Evolutionary conservation across 2,329 filamentous ascomycete genomes (phyloP), one percentile per base, ranked within the genome.

Genomic region (Verticillium nubilum): DNA sequence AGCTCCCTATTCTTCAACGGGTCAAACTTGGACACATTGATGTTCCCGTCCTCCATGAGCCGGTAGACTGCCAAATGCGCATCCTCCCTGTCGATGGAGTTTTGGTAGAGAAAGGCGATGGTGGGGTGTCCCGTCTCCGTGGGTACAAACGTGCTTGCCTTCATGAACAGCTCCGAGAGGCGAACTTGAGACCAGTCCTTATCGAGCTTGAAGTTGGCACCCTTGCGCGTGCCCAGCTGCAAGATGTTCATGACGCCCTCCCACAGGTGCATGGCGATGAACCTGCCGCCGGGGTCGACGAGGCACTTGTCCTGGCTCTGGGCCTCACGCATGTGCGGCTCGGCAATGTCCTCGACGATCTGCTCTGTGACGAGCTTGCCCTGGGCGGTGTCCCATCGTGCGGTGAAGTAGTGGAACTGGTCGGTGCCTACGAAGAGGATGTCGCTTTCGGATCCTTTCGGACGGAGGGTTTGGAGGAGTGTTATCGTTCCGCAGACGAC

Each of bases 371-470:
- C 78, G 2, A 88, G 72, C 60, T 77, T 72, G 23, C 74, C 74
- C 4, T 69, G 78, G 70, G 82, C 73, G 0, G 81, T 68, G 67
- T 97, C 87, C 93, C 95, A 99, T 17, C 83, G 86, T 23, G 97
- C 74, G 1, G 92, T 96, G 73, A 98, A 97, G 76, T 97, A 98
- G 68, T 92, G 88, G 66, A 91, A 90, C 59, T 90, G 86, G 70
- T 97, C 90, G 54, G 95, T 99, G 56, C 92, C 94, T 60, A 99
- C 84, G 70, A 99, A 97, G 62, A 99, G 84, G 62, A 97, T 86
- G 66, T 98, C 92, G 54, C 87, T 91, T 5, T 81, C 75, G 28
- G 88, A 87, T 66, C 91, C 85, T 55, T 86, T 85, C 5, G 93
- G 92, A 27, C 86, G 86, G 54, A 99, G 80, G 68, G 87, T 88